Evolutionary conservation across 2,329 filamentous ascomycete species (phyloP).

Genomic region (Hypoxylon sp.): DNA sequence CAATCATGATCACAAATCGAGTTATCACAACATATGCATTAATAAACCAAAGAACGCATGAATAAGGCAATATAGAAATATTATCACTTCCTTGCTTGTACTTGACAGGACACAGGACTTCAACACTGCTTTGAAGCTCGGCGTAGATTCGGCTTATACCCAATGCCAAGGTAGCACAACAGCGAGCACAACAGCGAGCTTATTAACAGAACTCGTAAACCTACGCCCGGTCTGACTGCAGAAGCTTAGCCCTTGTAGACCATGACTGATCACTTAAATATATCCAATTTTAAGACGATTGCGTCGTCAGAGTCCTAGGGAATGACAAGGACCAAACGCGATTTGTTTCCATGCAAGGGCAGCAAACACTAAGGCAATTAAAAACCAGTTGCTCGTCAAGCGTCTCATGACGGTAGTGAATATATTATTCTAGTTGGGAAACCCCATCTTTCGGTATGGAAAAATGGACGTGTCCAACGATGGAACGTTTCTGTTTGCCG

Average conservation of each 20-base stretch:
- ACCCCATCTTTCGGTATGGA: neutral
- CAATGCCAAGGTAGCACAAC: neutral
- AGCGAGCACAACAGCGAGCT: neutral
- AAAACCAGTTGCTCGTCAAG: neutral
- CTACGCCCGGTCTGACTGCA: neutral
- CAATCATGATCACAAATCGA: neutral
- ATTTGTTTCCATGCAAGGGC: neutral
- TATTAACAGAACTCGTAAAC: constrained; percentile 4
- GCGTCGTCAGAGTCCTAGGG: neutral
- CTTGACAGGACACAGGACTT: neutral
- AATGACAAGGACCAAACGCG: neutral
- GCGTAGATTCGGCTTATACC: constrained; percentile 1
- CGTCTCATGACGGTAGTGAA: neutral
- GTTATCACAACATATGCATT: neutral
- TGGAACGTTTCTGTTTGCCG: constrained; percentile 23
- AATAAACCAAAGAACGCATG: neutral
- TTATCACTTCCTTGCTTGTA: neutral
- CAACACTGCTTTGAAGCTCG: neutral
- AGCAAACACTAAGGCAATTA: neutral
- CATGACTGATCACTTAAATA: neutral
- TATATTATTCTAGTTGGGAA: constrained; percentile 13
- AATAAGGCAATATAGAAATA: neutral
- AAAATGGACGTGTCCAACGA: constrained; percentile 2
- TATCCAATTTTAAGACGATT: neutral
- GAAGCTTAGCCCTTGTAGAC: neutral